phyloP scores from a whole-genome alignment of 257 asterid species.

The Echites panduratus region DNA sequence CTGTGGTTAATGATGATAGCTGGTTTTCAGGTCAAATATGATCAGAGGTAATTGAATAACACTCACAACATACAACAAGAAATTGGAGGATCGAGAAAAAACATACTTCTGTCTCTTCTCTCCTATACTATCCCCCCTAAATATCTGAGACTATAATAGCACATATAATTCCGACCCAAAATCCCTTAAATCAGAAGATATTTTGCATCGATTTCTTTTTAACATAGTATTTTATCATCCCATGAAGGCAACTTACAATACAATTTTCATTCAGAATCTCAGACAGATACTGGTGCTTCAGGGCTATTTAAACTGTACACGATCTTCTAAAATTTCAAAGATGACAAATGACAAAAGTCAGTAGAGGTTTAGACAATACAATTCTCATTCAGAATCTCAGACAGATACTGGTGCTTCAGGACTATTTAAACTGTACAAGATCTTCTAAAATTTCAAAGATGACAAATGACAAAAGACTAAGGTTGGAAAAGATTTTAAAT shows the following conservation, averaged over 20 bases:
- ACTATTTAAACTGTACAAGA: background rate
- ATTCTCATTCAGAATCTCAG: background rate
- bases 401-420: background rate
- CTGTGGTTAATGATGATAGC: background rate
- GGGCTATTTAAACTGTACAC: background rate
- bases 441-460: background rate
- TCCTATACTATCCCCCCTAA: background rate
- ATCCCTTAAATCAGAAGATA: background rate
- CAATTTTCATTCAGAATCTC: background rate
- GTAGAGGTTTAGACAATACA: too few species aligned
- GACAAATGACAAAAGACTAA: too few species aligned
- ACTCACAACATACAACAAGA: background rate
- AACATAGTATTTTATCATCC: background rate
- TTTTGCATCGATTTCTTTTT: background rate
- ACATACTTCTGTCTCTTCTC: background rate
- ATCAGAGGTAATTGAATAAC: background rate
- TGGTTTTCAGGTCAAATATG: background rate
- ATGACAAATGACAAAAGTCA: background rate
- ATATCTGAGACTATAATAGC: too few species aligned
- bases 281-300: background rate
- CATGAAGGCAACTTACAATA: background rate
- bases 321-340: background rate
- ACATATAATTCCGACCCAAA: too few species aligned
- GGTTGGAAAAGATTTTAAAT: too few species aligned
- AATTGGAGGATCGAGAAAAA: background rate